phyloP scores from a whole-genome alignment of 2,329 filamentous ascomycete genomes.

The Cercospora citrullina region DNA sequence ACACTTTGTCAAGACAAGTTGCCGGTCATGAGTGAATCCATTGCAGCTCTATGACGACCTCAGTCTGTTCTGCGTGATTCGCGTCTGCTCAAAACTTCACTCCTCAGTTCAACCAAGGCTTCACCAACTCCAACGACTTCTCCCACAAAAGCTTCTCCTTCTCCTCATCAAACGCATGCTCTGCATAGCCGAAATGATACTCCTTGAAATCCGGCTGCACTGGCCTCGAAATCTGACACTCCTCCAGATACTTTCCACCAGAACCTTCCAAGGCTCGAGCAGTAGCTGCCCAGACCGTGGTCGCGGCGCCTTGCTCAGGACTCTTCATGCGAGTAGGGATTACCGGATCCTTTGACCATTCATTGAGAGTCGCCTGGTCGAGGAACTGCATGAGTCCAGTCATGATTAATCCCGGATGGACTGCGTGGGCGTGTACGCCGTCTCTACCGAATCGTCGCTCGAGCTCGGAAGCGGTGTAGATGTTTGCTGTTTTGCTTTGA shows the following conservation, averaged over 20 bases:
- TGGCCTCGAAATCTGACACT: slow-evolving; percentile 20
- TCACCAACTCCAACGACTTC: background rate
- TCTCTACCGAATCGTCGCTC: slow-evolving; percentile 50
- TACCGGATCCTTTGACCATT: background rate
- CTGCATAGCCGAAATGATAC: background rate
- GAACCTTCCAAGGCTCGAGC: slow-evolving; percentile 44
- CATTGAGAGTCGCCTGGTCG: background rate
- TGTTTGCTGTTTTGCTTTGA: slow-evolving; percentile 54
- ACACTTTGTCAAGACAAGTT: too few relatives aligned
- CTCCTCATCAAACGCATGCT: slow-evolving; percentile 23
- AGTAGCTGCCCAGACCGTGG: slow-evolving; percentile 48
- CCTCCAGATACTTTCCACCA: slow-evolving; percentile 23
- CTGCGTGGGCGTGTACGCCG: slow-evolving; percentile 47
- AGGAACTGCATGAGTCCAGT: slow-evolving; percentile 23
- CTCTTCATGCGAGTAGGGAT: slow-evolving; percentile 30
- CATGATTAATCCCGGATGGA: slow-evolving; percentile 51
- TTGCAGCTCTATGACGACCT: too few relatives aligned
- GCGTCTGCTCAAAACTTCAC: too few relatives aligned
- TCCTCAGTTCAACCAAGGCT: background rate
- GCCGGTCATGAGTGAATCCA: too few relatives aligned
- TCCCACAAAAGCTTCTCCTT: slow-evolving; percentile 47
- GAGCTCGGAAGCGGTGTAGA: slow-evolving; percentile 54
- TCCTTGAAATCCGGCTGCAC: slow-evolving; percentile 33
- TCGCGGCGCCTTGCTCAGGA: slow-evolving; percentile 51
- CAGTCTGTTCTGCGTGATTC: too few relatives aligned